These are phyloP conservation scores for Crucibulum laeve DNA, from an alignment of 768 basidiomycete genomes.

Conservation along the genomic window DNA sequence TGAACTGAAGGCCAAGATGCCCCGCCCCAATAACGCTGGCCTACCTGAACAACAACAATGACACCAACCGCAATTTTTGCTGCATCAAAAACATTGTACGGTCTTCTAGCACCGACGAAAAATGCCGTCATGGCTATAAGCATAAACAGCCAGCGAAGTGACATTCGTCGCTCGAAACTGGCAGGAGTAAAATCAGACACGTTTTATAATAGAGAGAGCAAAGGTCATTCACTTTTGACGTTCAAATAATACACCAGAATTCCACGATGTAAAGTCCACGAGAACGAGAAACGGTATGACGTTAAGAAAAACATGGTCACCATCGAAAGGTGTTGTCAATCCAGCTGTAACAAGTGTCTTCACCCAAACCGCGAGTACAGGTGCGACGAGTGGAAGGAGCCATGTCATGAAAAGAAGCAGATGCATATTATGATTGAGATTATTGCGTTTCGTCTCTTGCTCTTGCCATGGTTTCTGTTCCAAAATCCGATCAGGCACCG, in stretches of 20 bases:
- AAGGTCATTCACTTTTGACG: conserved; percentile 32
- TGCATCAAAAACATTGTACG: conserved; percentile 63
- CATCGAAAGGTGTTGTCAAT: conserved; percentile 72
- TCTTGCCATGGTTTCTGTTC: conserved; percentile 2
- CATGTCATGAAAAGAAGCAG: conserved; percentile 74
- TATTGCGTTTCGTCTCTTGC: conserved; percentile 16
- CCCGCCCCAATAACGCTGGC: conserved; percentile 46
- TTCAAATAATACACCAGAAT: conserved; percentile 34
- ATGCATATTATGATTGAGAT: conserved; percentile 52
- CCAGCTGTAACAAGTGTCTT: conserved; percentile 81
- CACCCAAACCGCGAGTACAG: conserved; percentile 85
- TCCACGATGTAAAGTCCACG: conserved; percentile 57
- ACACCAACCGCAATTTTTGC: conserved; percentile 44
- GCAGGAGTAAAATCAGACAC: not conserved
- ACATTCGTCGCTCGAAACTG: conserved; percentile 36
- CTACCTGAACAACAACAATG: conserved; percentile 42
- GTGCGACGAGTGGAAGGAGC: conserved; percentile 72
- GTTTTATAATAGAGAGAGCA: conserved; percentile 8
- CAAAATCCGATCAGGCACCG: not conserved
- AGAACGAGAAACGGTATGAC: conserved; percentile 62
- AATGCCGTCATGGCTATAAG: conserved; percentile 51
- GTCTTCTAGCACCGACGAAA: conserved; percentile 60
- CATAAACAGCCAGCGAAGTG: conserved; percentile 51
- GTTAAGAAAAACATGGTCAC: conserved; percentile 71
- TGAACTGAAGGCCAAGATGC: conserved; percentile 20